Evolutionary conservation across 2,329 filamentous ascomycete genomes (phyloP), one percentile per base, ranked within the genome.

Genomic region (Plectosphaerella sp.): DNA sequence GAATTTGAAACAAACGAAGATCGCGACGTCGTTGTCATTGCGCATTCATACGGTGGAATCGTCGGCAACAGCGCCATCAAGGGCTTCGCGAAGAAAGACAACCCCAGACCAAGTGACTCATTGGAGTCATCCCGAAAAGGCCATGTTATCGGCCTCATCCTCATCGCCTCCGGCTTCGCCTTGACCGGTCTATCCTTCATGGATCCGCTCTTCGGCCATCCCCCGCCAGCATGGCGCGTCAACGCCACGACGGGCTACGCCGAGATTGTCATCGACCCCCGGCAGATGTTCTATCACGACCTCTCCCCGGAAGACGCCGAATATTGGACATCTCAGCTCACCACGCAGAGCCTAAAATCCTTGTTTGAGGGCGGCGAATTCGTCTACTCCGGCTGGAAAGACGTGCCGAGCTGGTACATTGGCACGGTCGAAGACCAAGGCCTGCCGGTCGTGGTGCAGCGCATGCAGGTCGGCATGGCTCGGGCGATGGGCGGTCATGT

Each of bases 261-360:
- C 1, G 68, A 69, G 1, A 50, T 80, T 5, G 60, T 66, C 15
- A 64, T 64, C 3, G 57, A 70, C 16, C 61, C 72, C 0, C 56
- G 67, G 7, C 62, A 76, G 6, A 55, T 79, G 2, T 75, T 80
- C 52, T 81, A 80, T 52, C 74, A 79, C 54, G 77, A 81, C 59
- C 53, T 80, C 1, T 65, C 74, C 0, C 59, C 55, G 1, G 67
- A 72, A 1, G 76, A 80, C 49, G 72, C 63, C 0, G 62, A 70
- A 4, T 62, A 63, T 41, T 78, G 75, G 72, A 67, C 68, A 1
- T 60, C 59, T 0, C 67, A 71, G 52, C 71, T 80, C 5, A 64
- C 59, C 0, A 58, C 56, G 0, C 75, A 79, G 18, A 68, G 67
- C 3, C 58, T 76, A 8, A 75, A 73, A 47, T 59, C 75, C 1